phyloP scores from a whole-genome alignment of 2,329 filamentous ascomycete species.

The Hypocreales sp. region DNA sequence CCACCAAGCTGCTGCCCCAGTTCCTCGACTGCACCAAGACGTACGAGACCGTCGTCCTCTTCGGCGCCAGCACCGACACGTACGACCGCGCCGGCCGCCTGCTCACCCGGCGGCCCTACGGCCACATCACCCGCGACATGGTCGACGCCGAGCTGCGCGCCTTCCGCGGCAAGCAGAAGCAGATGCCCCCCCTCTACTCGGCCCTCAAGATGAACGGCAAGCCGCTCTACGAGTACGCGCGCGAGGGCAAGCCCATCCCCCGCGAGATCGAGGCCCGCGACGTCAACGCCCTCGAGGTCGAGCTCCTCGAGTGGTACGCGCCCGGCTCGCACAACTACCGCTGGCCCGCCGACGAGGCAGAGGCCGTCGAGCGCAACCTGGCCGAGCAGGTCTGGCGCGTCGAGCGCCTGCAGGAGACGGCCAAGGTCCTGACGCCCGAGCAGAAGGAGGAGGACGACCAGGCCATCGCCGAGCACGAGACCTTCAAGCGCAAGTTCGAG shows the following conservation, averaged over 20 bases:
- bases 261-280: conserved; percentile 68
- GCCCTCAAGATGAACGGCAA: conserved; percentile 89
- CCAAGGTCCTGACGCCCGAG: conserved; percentile 33
- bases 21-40: conserved; percentile 86
- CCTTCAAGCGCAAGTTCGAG: conserved; percentile 42
- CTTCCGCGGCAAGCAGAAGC: conserved; percentile 73
- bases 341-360: conserved; percentile 70
- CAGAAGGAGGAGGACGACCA: conserved; percentile 39
- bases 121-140: conserved; percentile 63
- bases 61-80: conserved; percentile 83
- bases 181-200: conserved; percentile 85
- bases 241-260: conserved; percentile 76
- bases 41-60: conserved; percentile 80
- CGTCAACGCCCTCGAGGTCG: conserved; percentile 63
- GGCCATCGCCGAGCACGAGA: conserved; percentile 39
- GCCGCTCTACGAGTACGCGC: conserved; percentile 87
- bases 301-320: conserved; percentile 73
- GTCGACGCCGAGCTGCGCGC: conserved; percentile 61
- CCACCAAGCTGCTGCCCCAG: conserved; percentile 64
- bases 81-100: conserved; percentile 83
- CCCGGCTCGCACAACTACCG: conserved; percentile 64
- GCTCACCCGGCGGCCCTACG: conserved; percentile 57
- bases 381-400: conserved; percentile 57
- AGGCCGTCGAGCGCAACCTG: conserved; percentile 56
- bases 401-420: conserved; percentile 37